phyloP scores from a whole-genome alignment of 1,139 yeast species.

The Scheffersomyces cryptocercus region DNA sequence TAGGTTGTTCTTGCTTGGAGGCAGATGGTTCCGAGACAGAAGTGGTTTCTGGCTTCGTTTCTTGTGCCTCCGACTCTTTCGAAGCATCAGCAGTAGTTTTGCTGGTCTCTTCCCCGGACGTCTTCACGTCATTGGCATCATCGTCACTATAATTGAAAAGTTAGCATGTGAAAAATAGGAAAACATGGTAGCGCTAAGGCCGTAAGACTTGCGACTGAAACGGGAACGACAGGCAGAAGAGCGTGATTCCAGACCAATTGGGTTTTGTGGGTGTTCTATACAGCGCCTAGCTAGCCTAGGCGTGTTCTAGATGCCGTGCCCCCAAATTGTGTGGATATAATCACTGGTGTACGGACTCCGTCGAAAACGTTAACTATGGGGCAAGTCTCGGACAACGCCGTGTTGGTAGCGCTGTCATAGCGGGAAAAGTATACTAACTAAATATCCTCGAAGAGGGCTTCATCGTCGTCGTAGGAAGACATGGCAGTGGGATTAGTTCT shows the following conservation, averaged over 20 bases:
- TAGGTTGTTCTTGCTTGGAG: constrained; percentile 7
- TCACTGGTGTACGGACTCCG: no score
- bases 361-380: no score
- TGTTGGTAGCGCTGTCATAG: no score
- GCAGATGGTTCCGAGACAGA: constrained; percentile 6
- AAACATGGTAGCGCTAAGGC: no score
- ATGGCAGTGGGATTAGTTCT: constrained; percentile 20
- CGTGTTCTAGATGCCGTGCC: no score
- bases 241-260: no score
- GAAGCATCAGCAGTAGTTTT: neutral
- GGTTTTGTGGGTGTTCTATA: no score
- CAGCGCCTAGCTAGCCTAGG: no score
- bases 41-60: neutral
- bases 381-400: no score
- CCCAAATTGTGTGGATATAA: no score
- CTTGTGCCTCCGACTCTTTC: neutral
- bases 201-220: no score
- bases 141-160: neutral
- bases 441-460: constrained; percentile 78
- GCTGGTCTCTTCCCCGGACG: neutral
- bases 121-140: neutral
- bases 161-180: neutral
- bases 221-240: no score
- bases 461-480: constrained; percentile 80
- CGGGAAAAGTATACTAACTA: constrained; percentile 52